A percentile compares a stretch with the other conserved stretches of the same genome.
These are phyloP conservation scores for Endoconidiophora laricicola DNA, from an alignment of 2,329 filamentous ascomycete genomes.

Conservation along the genomic window DNA sequence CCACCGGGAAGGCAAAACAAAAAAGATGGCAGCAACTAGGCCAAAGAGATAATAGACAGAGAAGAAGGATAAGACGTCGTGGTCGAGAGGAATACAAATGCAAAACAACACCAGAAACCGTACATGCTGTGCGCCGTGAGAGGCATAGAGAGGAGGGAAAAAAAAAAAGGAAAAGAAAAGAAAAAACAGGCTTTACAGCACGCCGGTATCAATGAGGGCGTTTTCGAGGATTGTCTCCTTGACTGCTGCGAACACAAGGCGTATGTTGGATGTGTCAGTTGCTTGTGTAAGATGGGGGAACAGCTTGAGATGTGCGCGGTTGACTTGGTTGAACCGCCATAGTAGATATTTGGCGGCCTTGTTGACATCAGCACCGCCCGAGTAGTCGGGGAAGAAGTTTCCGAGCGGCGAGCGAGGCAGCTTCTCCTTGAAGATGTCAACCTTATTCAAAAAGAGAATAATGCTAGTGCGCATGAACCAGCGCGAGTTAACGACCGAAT, in stretches of 20 bases:
- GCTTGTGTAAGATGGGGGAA: constrained; percentile 98
- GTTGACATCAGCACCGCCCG: constrained; percentile 92
- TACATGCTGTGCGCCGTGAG: background rate
- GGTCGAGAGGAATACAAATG: background rate
- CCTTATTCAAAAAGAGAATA: constrained; percentile 96
- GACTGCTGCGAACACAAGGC: constrained; percentile 91
- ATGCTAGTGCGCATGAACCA: constrained; percentile 99
- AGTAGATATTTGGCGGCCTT: constrained; percentile 94
- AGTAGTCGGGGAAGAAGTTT: constrained; percentile 97
- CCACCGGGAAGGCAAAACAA: too few species aligned
- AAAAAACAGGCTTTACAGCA: constrained; percentile 40
- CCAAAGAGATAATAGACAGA: background rate
- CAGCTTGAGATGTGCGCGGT: constrained; percentile 83
- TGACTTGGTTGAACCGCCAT: constrained; percentile 98
- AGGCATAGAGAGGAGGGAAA: background rate
- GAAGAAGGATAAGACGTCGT: too few species aligned
- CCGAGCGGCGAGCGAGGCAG: constrained; percentile 73
- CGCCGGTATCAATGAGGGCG: constrained; percentile 92
- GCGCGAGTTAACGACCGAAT: constrained; percentile 94
- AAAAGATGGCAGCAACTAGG: background rate
- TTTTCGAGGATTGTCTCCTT: constrained; percentile 99
- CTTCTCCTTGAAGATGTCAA: constrained; percentile 95
- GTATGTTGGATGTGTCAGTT: constrained; percentile 95
- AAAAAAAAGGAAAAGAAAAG: background rate
- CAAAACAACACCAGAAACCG: background rate